These are phyloP conservation scores for Aegle marmelos DNA, from an alignment of 345 rosid genomes.

Conservation along the genomic window DNA sequence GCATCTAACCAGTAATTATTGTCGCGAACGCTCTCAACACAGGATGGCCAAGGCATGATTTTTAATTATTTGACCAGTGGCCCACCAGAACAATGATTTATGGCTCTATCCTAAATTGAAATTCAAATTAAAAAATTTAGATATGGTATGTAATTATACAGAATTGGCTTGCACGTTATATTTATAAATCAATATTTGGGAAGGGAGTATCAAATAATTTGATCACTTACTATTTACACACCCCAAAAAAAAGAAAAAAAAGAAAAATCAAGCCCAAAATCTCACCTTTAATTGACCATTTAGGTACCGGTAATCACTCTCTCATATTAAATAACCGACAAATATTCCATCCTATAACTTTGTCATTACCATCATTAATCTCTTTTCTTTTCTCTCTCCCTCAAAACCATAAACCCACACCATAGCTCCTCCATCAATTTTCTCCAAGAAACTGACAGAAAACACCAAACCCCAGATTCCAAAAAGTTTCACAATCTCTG, in stretches of 20 bases:
- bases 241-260: too few species aligned
- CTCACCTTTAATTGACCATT: not conserved
- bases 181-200: not conserved
- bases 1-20: not conserved
- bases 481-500: constrained; percentile 1
- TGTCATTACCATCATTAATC: constrained; percentile 18
- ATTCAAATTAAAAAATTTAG: not conserved
- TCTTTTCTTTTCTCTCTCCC: constrained; percentile 6
- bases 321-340: constrained; percentile 18
- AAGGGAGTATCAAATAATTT: not conserved
- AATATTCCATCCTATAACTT: constrained; percentile 4
- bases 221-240: not conserved
- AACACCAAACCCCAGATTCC: constrained; percentile 16
- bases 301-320: constrained; percentile 29
- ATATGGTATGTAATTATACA: not conserved
- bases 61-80: not conserved
- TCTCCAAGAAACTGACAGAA: constrained; percentile 32
- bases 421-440: constrained; percentile 2
- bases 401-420: not conserved
- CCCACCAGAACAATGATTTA: not conserved
- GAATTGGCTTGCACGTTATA: not conserved
- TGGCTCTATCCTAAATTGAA: not conserved
- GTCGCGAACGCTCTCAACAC: not conserved
- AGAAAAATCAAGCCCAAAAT: not conserved
- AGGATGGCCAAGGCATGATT: not conserved